These are phyloP conservation scores for Trichoderma koningiopsis DNA, from an alignment of 2,329 filamentous ascomycete species.

Conservation along the genomic window DNA sequence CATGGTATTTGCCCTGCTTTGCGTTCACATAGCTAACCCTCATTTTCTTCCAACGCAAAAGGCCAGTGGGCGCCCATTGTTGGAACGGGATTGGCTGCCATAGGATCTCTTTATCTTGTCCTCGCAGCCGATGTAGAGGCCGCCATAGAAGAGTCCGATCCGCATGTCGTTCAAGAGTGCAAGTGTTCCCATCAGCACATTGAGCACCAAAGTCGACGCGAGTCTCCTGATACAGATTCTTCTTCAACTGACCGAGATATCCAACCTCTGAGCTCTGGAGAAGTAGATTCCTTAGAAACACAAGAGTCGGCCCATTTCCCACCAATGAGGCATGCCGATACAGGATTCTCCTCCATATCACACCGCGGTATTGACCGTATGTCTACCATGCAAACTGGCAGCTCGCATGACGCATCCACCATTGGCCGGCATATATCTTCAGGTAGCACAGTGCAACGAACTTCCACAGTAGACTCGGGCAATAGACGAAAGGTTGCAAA, in stretches of 20 bases:
- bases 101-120: constrained; percentile 61
- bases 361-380: neutral
- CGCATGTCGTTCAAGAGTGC: constrained; percentile 18
- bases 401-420: neutral
- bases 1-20: neutral
- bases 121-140: constrained; percentile 41
- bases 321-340: neutral
- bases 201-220: neutral
- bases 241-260: neutral
- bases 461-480: constrained; percentile 30
- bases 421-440: neutral
- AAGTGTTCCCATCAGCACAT: constrained; percentile 26
- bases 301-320: neutral
- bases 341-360: neutral
- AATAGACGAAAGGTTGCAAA: constrained; percentile 48
- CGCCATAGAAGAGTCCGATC: constrained; percentile 18
- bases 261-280: neutral
- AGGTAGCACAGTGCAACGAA: neutral
- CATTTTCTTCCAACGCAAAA: constrained; percentile 29
- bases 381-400: neutral
- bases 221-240: neutral
- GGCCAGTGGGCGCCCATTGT: constrained; percentile 64
- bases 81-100: constrained; percentile 57
- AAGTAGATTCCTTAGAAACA: neutral
- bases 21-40: neutral